Conservation (phyloP, 2,329 filamentous ascomycete genomes). For the Penicillium vulpinum region DNA sequence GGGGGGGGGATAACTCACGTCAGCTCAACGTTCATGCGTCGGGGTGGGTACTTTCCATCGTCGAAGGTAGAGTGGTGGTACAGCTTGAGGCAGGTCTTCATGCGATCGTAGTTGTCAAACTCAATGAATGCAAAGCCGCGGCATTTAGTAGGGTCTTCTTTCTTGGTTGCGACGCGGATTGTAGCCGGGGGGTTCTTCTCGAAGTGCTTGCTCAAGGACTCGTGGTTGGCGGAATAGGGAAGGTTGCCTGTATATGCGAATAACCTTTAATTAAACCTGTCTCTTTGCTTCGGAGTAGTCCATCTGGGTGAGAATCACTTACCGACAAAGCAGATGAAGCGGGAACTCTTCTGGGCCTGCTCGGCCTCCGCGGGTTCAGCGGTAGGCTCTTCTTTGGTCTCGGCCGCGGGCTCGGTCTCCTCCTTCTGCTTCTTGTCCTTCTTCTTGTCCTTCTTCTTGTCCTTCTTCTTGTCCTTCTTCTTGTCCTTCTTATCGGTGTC, state of each 20-base stretch:
- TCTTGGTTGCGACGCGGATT: constrained; percentile 72
- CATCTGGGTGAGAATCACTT: constrained; percentile 23
- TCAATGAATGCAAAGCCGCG: constrained; percentile 86
- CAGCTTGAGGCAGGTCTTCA: constrained; percentile 88
- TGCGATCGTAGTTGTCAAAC: constrained; percentile 80
- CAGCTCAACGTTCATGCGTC: constrained; percentile 90
- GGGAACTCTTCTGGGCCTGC: constrained; percentile 44
- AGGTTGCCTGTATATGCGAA: constrained; percentile 67
- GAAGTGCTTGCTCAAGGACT: constrained; percentile 73
- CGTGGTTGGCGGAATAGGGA: constrained; percentile 75
- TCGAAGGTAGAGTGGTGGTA: constrained; percentile 84
- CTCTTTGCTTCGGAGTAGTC: not conserved
- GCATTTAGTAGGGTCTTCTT: constrained; percentile 59
- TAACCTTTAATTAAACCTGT: not conserved
- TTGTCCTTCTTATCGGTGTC: constrained; percentile 23
- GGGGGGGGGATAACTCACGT: constrained; percentile 60
- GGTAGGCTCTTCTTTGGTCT: constrained; percentile 18
- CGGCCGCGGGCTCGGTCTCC: constrained; percentile 17
- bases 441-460: constrained; percentile 20
- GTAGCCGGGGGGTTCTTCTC: constrained; percentile 68
- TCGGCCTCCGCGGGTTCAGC: constrained; percentile 17
- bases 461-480: constrained; percentile 23
- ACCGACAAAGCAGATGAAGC: constrained; percentile 79
- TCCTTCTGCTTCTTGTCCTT: constrained; percentile 18
- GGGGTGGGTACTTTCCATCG: constrained; percentile 54